phyloP scores from a whole-genome alignment of 495 filamentous ascomycete genomes.

The Podospora sp. region DNA sequence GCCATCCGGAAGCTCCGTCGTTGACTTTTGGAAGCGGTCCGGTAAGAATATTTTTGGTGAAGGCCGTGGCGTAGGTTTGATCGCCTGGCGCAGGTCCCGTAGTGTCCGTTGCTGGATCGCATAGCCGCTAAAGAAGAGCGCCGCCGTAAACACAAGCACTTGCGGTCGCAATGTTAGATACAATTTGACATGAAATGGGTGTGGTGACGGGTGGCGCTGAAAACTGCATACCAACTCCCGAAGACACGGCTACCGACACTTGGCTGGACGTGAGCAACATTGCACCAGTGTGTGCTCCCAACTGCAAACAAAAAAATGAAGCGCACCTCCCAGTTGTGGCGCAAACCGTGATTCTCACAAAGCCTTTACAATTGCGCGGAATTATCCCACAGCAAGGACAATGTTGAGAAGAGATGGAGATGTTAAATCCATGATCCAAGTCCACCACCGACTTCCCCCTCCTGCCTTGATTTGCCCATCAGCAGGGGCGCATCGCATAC shows the following conservation, averaged over 20 bases:
- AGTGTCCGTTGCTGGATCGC: constrained; percentile 58
- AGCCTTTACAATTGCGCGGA: not conserved
- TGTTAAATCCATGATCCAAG: not conserved
- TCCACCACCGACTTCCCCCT: not conserved
- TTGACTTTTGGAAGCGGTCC: constrained; percentile 38
- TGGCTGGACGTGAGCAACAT: constrained; percentile 58
- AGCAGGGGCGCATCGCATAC: not conserved
- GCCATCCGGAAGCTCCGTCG: constrained; percentile 43
- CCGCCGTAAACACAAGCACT: constrained; percentile 55
- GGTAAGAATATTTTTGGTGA: constrained; percentile 50
- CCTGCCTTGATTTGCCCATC: not conserved
- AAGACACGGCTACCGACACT: constrained; percentile 54
- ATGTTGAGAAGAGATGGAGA: not conserved
- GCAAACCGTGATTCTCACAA: not conserved
- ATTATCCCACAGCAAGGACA: not conserved
- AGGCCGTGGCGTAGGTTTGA: constrained; percentile 42
- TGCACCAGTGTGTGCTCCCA: not conserved
- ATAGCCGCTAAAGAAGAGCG: constrained; percentile 57
- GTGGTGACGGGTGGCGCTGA: constrained; percentile 36
- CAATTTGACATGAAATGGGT: constrained; percentile 14
- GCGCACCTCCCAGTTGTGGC: not conserved
- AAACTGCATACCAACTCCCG: constrained; percentile 46
- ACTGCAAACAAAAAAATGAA: not conserved
- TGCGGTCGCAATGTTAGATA: not conserved
- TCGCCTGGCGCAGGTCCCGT: constrained; percentile 51